Percentiles rank a stretch among this genome's conserved stretches.
phyloP scores from a whole-genome alignment of 306 rosid species.

The Begonia masoniana region DNA sequence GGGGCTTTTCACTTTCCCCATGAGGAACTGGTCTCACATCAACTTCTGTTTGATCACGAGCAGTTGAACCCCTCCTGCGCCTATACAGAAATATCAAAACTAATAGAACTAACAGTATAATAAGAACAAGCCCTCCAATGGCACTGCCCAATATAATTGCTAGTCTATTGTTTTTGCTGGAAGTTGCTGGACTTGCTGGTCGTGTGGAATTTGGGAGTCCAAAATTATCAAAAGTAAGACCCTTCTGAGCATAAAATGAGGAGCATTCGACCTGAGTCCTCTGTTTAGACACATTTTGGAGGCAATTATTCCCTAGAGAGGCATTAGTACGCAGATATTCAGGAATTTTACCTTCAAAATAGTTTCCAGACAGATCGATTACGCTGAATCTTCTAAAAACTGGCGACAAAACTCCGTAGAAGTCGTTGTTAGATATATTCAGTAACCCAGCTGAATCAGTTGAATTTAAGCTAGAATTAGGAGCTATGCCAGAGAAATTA shows the following conservation, averaged over 20 bases:
- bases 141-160: slow-evolving; percentile 56
- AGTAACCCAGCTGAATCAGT: slow-evolving; percentile 24
- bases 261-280: slow-evolving; percentile 37
- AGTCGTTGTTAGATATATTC: slow-evolving; percentile 48
- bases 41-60: slow-evolving; percentile 26
- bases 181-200: slow-evolving; percentile 15
- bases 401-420: slow-evolving; percentile 55
- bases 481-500: slow-evolving; percentile 52
- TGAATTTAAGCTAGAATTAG: slow-evolving; percentile 32
- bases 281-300: slow-evolving; percentile 47
- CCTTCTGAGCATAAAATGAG: slow-evolving; percentile 52
- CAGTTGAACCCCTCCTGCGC: slow-evolving; percentile 26
- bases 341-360: slow-evolving; percentile 56
- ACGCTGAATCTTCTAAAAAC: slow-evolving; percentile 34
- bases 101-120: slow-evolving; percentile 29
- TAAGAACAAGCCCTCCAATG: slow-evolving; percentile 55
- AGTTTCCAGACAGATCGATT: slow-evolving; percentile 62
- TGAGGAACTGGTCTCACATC: slow-evolving; percentile 45
- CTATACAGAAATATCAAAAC: slow-evolving; percentile 22
- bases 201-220: slow-evolving; percentile 35
- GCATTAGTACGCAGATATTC: slow-evolving; percentile 23
- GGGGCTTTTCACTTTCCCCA: slow-evolving; percentile 31
- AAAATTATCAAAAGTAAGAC: slow-evolving; percentile 51
- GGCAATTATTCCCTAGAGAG: slow-evolving; percentile 51
- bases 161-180: slow-evolving; percentile 40